These are phyloP conservation scores for Gymnopus androsaceus DNA, from an alignment of 1,284 basidiomycete genomes.

Conservation along the genomic window DNA sequence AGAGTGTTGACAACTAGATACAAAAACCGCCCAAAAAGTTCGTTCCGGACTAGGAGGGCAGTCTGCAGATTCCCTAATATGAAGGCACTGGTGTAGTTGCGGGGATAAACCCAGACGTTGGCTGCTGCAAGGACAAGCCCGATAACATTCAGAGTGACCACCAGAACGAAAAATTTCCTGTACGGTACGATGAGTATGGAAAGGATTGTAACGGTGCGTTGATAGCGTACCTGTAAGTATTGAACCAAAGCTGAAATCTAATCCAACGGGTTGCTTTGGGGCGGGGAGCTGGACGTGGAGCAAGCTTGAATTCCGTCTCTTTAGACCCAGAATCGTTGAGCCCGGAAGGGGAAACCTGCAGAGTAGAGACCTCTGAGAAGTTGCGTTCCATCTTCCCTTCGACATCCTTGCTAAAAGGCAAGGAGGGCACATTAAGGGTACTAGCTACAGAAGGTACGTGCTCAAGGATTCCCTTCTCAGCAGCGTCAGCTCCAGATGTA, in stretches of 20 bases:
- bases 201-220: neutral
- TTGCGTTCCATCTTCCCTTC: too few relatives aligned
- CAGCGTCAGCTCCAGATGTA: too few relatives aligned
- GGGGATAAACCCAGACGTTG: conserved; percentile 59
- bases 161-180: conserved; percentile 64
- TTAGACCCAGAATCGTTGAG: too few relatives aligned
- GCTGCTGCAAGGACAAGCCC: conserved; percentile 52
- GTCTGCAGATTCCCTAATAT: conserved; percentile 58
- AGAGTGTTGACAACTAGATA: conserved; percentile 59
- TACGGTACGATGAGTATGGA: neutral
- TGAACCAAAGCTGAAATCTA: conserved; percentile 62
- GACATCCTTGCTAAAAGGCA: too few relatives aligned
- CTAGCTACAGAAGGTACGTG: too few relatives aligned
- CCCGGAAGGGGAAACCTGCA: too few relatives aligned
- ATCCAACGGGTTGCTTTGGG: conserved; percentile 43
- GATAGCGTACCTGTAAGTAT: conserved; percentile 55
- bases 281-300: conserved; percentile 18
- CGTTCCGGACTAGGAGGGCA: conserved; percentile 58
- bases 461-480: too few relatives aligned
- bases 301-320: neutral
- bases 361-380: too few relatives aligned
- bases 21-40: conserved; percentile 61
- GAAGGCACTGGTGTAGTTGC: conserved; percentile 58
- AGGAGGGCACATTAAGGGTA: too few relatives aligned
- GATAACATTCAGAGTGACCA: conserved; percentile 51